Conservation (phyloP, 2,329 filamentous ascomycete genomes). For the Alternaria consortialis region DNA sequence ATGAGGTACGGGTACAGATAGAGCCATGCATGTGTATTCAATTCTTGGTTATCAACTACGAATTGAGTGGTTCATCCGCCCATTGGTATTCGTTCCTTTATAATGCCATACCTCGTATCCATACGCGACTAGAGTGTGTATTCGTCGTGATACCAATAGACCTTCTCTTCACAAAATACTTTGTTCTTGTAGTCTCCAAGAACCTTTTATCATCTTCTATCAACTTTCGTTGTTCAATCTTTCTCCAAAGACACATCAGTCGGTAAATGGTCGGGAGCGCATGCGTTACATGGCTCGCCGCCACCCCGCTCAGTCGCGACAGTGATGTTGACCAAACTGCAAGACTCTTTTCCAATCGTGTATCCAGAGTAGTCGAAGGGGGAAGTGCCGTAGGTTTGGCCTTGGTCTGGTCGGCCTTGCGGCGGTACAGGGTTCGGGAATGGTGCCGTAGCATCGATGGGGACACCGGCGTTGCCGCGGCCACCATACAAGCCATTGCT, state of each 20-base stretch:
- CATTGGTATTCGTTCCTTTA: not conserved
- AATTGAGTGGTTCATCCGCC: not conserved
- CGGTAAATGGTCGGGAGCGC: slow-evolving; percentile 11
- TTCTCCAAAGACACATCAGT: not conserved
- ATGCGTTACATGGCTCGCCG: slow-evolving; percentile 12
- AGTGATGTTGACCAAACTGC: slow-evolving; percentile 11
- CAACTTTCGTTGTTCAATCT: not conserved
- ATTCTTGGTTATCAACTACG: slow-evolving; percentile 2
- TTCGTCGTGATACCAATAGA: not conserved
- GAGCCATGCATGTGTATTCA: not conserved
- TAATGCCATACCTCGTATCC: not conserved
- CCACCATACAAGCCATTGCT: slow-evolving; percentile 38
- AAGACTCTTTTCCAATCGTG: slow-evolving; percentile 10
- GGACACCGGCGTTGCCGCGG: slow-evolving; percentile 30
- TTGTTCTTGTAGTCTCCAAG: not conserved
- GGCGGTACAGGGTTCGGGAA: slow-evolving; percentile 45
- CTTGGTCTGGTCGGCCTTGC: slow-evolving; percentile 22
- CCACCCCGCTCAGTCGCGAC: slow-evolving; percentile 8
- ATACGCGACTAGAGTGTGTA: not conserved
- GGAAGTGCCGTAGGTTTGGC: not conserved
- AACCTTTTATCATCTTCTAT: too few species aligned
- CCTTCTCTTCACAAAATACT: not conserved
- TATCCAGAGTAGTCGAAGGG: not conserved
- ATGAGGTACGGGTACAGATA: not conserved
- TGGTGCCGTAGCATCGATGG: slow-evolving; percentile 41